Conservation (phyloP, 257 asterid species). For the Solanum habrochaites region DNA sequence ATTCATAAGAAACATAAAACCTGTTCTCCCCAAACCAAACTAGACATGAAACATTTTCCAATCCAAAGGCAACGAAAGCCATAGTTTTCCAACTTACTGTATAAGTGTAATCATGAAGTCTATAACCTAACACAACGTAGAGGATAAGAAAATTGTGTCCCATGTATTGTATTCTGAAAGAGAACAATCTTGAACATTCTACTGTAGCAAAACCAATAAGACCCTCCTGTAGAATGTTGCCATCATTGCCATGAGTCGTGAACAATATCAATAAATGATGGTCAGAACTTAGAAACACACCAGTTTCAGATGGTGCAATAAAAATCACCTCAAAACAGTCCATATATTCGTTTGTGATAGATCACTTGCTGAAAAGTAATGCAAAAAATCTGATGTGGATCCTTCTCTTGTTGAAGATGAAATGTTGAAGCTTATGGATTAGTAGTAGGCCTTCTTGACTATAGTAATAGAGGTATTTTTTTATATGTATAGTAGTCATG, state of each 20-base stretch:
- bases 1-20: neutral
- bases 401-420: neutral
- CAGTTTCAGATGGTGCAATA: neutral
- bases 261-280: neutral
- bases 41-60: neutral
- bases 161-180: neutral
- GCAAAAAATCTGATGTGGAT: neutral
- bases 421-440: neutral
- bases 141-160: neutral
- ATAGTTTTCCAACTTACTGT: neutral
- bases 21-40: neutral
- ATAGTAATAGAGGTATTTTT: neutral
- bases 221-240: neutral
- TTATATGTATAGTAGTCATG: neutral
- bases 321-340: neutral
- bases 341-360: neutral
- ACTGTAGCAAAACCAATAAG: neutral
- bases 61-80: neutral
- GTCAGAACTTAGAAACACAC: neutral
- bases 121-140: neutral
- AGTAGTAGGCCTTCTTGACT: neutral
- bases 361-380: neutral
- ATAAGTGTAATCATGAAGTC: neutral
- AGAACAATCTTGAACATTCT: neutral
- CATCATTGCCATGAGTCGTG: neutral